A percentile compares a stretch with the other conserved stretches of the same genome.
These are phyloP conservation scores for Eucalyptus marginata DNA, from an alignment of 345 rosid genomes.

Conservation along the genomic window DNA sequence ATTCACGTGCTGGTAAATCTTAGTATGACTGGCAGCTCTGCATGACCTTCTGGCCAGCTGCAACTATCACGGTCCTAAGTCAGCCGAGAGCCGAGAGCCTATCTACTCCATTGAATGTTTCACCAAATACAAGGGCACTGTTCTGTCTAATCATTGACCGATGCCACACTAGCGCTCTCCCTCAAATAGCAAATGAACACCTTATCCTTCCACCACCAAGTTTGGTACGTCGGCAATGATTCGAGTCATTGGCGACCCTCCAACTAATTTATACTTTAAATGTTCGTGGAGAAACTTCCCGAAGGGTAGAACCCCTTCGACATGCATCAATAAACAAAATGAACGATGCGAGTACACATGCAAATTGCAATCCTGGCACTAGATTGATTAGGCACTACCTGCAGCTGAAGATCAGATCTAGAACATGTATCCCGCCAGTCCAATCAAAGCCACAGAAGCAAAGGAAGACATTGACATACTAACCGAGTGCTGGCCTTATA, in stretches of 20 bases:
- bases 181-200: neutral
- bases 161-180: neutral
- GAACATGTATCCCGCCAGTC: neutral
- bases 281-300: too few relatives aligned
- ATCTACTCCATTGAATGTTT: neutral
- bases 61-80: neutral
- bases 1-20: neutral
- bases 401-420: neutral
- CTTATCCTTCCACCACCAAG: neutral
- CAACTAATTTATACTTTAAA: neutral
- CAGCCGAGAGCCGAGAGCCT: neutral
- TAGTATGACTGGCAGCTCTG: neutral
- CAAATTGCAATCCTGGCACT: neutral
- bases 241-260: neutral
- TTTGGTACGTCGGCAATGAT: neutral
- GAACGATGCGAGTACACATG: neutral
- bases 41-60: neutral
- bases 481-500: neutral
- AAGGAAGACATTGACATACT: neutral
- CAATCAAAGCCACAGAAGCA: neutral
- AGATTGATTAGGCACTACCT: neutral
- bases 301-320: too few relatives aligned
- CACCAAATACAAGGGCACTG: neutral
- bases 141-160: neutral
- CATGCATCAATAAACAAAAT: too few relatives aligned